Percentiles rank a stretch among this genome's conserved stretches.
These are phyloP conservation scores for Ceratocystis destructans DNA, from an alignment of 2,329 filamentous ascomycete species.

Conservation along the genomic window DNA sequence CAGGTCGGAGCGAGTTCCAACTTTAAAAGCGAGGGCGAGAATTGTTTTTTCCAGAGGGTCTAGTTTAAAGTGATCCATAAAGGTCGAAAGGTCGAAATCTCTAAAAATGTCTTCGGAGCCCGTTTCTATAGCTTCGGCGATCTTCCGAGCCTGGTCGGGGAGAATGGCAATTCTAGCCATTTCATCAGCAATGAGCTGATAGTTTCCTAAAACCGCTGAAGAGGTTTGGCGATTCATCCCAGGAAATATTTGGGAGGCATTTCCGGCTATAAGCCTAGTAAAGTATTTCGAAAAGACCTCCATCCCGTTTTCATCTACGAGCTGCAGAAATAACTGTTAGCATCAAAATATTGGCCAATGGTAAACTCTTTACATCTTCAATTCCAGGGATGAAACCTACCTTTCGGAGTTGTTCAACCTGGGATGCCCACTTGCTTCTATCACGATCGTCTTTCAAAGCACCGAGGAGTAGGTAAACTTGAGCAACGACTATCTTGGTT, in stretches of 20 bases:
- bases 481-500: slow-evolving; percentile 86
- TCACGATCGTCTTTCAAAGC: slow-evolving; percentile 90
- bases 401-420: slow-evolving; percentile 84
- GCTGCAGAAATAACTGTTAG: slow-evolving; percentile 35
- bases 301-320: slow-evolving; percentile 97
- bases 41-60: slow-evolving; percentile 79
- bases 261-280: slow-evolving; percentile 77
- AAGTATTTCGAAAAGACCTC: slow-evolving; percentile 97
- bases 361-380: background rate
- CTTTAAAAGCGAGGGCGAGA: slow-evolving; percentile 77
- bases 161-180: slow-evolving; percentile 75
- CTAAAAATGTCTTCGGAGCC: slow-evolving; percentile 86
- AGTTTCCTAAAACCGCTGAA: slow-evolving; percentile 44
- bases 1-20: slow-evolving; percentile 64
- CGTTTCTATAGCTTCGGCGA: slow-evolving; percentile 84
- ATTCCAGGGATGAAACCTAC: slow-evolving; percentile 35
- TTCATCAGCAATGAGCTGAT: slow-evolving; percentile 68
- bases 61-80: slow-evolving; percentile 91
- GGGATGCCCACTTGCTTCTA: slow-evolving; percentile 79
- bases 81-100: slow-evolving; percentile 89
- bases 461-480: slow-evolving; percentile 87
- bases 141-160: slow-evolving; percentile 70
- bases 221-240: slow-evolving; percentile 58
- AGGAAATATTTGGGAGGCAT: slow-evolving; percentile 83
- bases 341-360: background rate